phyloP scores from a whole-genome alignment of 176 grass and related monocot species.

The Juncus effusus region DNA sequence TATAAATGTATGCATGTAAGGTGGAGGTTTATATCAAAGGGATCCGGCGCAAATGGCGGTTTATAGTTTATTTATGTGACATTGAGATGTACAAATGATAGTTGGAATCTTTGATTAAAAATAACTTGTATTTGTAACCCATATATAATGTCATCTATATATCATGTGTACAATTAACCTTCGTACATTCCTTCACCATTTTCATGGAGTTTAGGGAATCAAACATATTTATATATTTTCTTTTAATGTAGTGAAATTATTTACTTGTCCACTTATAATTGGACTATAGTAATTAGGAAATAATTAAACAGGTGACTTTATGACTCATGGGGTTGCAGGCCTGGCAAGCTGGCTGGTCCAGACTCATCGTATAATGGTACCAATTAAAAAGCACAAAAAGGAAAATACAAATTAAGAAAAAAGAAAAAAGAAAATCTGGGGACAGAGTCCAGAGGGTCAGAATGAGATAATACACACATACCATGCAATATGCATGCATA shows the following conservation, averaged over 20 bases:
- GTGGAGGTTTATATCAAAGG: not conserved
- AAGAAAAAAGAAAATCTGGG: no score
- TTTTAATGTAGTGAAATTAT: not conserved
- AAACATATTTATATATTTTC: not conserved
- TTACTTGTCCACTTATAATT: not conserved
- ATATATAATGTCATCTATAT: slow-evolving; percentile 32
- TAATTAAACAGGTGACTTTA: no score
- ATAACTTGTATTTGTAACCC: slow-evolving; percentile 22
- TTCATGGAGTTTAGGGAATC: not conserved
- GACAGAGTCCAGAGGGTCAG: no score
- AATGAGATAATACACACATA: no score
- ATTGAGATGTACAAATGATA: not conserved
- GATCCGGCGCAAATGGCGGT: slow-evolving; percentile 14
- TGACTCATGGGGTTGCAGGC: no score
- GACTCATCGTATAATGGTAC: no score
- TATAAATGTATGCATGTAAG: no score
- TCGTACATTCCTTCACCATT: slow-evolving; percentile 16
- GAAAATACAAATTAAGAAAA: no score
- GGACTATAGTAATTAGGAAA: no score
- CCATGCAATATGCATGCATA: no score
- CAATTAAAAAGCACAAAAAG: no score
- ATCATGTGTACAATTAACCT: slow-evolving; percentile 19
- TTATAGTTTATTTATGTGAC: not conserved
- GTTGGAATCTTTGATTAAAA: slow-evolving; percentile 23
- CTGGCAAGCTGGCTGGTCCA: no score